Base-by-base conservation (phyloP, 2,329 filamentous ascomycete genomes). In the Alternaria sp. region DNA sequence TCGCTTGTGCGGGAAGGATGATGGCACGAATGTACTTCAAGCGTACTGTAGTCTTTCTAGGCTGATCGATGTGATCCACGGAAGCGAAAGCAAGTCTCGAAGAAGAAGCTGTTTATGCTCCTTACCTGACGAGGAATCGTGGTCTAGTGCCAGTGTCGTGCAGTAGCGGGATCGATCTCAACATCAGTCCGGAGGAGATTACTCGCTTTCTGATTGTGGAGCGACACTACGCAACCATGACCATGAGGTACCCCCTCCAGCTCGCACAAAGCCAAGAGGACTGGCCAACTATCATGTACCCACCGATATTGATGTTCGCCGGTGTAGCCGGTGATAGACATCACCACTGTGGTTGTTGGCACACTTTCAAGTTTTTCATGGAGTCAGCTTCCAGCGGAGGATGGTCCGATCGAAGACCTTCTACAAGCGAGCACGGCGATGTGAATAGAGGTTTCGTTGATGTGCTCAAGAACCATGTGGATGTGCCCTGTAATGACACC, bases 1-100 rank as follows among this genome's bases (percentile, higher is more conserved):
- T 44, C 48, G 58, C 28, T 24, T 48, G 48, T 46, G 48, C 54
- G 47, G 54, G 54, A 61, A 57, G 43, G 28, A 61, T 39, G 36
- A 61, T 39, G 36, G 32, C 22, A 51, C 47, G 41, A 42, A 36
- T 42, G 28, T 12, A 36, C 38, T 38, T 20, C 38, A 54, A 54
- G 38, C 30, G 38, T 51, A 51, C 30, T 26, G 42, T 16, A 14
- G 32, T 26, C 41, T 34, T 39, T 48, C 44, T 41, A 44, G 24
- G 38, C 18, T 38, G 28, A 34, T 55, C 18, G 18, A 51, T 28
- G 26, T 44, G 20, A 20, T 43, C 44, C n/a, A 49, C 20, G 28
- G n/a, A 57, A 36, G 20, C 24, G 26, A 12, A 51, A 41, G 16
- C 20, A 26, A 48, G 34, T 60, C 32, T 34, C 26, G 28, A 32